These are phyloP conservation scores for Neophaeococcomyces aloes DNA, from an alignment of 2,329 filamentous ascomycete genomes.

Conservation along the genomic window DNA sequence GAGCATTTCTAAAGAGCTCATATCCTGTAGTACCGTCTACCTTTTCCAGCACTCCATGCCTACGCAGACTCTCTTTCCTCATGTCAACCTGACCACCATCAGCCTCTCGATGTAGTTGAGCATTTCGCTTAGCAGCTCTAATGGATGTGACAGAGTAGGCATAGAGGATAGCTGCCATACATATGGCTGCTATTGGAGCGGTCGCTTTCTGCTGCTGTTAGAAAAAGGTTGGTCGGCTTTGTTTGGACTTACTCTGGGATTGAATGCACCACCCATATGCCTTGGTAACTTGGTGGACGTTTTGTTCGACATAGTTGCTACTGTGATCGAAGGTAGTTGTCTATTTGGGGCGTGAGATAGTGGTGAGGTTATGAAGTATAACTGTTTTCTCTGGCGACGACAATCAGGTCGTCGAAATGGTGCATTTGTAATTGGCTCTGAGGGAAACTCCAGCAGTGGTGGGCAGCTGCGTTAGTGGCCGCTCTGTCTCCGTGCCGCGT, in stretches of 20 bases:
- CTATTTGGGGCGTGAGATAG: too few relatives aligned
- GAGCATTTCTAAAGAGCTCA: slow-evolving; percentile 18
- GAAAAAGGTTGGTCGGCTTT: not conserved
- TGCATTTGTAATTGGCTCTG: too few relatives aligned
- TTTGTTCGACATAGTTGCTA: not conserved
- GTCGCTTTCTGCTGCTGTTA: slow-evolving; percentile 28
- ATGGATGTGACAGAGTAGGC: slow-evolving; percentile 56
- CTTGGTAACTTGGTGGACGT: slow-evolving; percentile 1
- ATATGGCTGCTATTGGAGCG: slow-evolving; percentile 52
- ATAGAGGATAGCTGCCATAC: slow-evolving; percentile 51
- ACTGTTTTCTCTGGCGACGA: too few relatives aligned
- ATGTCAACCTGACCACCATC: slow-evolving; percentile 23
- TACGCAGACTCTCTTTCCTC: slow-evolving; percentile 20
- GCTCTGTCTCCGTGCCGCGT: too few relatives aligned
- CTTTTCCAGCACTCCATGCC: slow-evolving; percentile 19
- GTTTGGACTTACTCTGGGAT: slow-evolving; percentile 4
- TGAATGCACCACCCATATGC: slow-evolving; percentile 6
- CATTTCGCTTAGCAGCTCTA: slow-evolving; percentile 55
- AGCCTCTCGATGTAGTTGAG: slow-evolving; percentile 41
- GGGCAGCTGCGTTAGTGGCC: too few relatives aligned
- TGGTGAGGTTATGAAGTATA: too few relatives aligned
- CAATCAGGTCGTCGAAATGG: too few relatives aligned
- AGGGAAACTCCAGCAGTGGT: too few relatives aligned
- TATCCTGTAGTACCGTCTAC: slow-evolving; percentile 19
- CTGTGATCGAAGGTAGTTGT: too few relatives aligned